phyloP scores from a whole-genome alignment of 768 basidiomycete species.

The Calocybe indica region DNA sequence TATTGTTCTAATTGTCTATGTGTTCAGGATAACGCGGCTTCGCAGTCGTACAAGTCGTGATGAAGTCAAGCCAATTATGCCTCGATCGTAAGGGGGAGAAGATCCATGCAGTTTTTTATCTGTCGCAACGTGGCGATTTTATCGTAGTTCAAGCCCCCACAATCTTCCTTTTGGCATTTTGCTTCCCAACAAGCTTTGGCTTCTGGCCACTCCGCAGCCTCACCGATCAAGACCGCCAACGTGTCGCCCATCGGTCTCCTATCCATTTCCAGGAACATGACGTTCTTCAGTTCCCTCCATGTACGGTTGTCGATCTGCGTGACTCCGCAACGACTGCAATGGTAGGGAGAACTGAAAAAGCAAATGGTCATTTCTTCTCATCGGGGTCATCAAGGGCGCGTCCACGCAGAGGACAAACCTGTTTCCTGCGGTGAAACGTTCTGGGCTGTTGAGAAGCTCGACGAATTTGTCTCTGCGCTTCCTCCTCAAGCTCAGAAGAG shows the following conservation, averaged over 20 bases:
- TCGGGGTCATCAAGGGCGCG: neutral
- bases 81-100: constrained; percentile 38
- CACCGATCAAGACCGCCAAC: constrained; percentile 31
- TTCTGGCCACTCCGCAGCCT: constrained; percentile 50
- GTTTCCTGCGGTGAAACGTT: constrained; percentile 51
- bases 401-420: constrained; percentile 18
- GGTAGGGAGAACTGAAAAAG: constrained; percentile 23
- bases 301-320: constrained; percentile 49
- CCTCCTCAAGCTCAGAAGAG: constrained; percentile 53
- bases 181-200: constrained; percentile 60
- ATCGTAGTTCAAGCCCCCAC: constrained; percentile 55
- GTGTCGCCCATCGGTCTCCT: constrained; percentile 54
- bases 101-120: constrained; percentile 50
- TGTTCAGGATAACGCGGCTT: too few relatives aligned
- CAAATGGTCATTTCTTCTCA: neutral
- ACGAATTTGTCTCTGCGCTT: constrained; percentile 45
- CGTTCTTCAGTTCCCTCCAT: constrained; percentile 58
- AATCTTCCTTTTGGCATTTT: constrained; percentile 42
- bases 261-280: constrained; percentile 54
- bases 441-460: constrained; percentile 48
- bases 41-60: too few relatives aligned
- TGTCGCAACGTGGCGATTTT: constrained; percentile 49
- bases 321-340: constrained; percentile 50
- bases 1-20: too few relatives aligned
- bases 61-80: constrained; percentile 5